These are phyloP conservation scores for Paramecium biaurelia DNA, from an alignment of 73 alveolate genomes.

Conservation along the genomic window DNA sequence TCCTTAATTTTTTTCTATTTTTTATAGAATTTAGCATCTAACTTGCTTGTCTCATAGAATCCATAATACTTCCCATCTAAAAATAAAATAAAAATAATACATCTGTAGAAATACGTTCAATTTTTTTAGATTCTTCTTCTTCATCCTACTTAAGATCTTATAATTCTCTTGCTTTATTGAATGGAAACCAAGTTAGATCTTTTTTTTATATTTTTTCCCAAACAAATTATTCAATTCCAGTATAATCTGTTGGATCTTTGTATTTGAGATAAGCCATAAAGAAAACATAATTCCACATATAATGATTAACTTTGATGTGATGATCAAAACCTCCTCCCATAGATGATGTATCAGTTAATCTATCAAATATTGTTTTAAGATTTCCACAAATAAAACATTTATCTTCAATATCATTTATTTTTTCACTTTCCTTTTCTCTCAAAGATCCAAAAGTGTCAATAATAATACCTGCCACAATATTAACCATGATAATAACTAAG, in stretches of 20 bases:
- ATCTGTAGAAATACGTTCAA: neutral
- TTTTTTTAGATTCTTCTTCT: slow-evolving; percentile 47
- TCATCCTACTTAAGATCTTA: slow-evolving; percentile 41
- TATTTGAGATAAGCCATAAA: slow-evolving; percentile 74
- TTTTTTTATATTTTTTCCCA: slow-evolving; percentile 32
- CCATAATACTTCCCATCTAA: neutral
- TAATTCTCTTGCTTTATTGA: slow-evolving; percentile 64
- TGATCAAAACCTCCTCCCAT: slow-evolving; percentile 65
- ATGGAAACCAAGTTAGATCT: slow-evolving; percentile 62
- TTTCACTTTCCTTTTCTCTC: slow-evolving; percentile 70
- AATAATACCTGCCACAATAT: slow-evolving; percentile 83
- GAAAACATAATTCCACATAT: slow-evolving; percentile 82
- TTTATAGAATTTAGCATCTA: neutral
- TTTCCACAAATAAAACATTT: slow-evolving; percentile 80
- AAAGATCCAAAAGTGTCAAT: slow-evolving; percentile 79
- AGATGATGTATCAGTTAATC: neutral
- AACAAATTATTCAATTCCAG: slow-evolving; percentile 65
- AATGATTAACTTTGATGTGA: slow-evolving; percentile 75
- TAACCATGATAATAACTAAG: slow-evolving; percentile 67
- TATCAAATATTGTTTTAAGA: slow-evolving; percentile 66
- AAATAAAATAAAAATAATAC: neutral
- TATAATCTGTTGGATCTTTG: slow-evolving; percentile 65
- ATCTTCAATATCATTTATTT: slow-evolving; percentile 66
- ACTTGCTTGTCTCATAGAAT: neutral
- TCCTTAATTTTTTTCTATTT: neutral